These are phyloP conservation scores for Yamadazyma takamatsuzukensis DNA, from an alignment of 805 yeast species.

Conservation along the genomic window DNA sequence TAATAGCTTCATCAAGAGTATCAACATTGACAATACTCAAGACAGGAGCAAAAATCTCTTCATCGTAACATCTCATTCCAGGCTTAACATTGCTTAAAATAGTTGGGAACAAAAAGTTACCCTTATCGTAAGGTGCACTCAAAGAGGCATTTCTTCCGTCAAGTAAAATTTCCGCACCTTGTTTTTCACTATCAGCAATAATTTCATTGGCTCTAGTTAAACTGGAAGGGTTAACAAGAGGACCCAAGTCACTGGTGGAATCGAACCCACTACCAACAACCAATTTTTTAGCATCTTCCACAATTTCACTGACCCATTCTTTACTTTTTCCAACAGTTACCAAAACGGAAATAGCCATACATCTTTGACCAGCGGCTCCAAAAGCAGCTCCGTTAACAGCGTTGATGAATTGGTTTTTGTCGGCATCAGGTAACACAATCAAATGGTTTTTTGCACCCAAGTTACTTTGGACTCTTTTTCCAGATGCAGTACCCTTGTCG, in stretches of 20 bases:
- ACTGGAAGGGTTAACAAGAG: conserved; percentile 62
- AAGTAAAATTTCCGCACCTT: conserved; percentile 59
- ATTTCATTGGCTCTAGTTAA: conserved; percentile 52
- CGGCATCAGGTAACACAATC: conserved; percentile 69
- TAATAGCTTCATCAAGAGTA: conserved; percentile 66
- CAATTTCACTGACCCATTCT: conserved; percentile 61
- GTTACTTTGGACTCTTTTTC: conserved; percentile 75
- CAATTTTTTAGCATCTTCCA: conserved; percentile 53
- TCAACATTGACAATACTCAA: conserved; percentile 59
- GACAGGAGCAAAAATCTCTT: conserved; percentile 77
- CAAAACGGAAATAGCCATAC: conserved; percentile 73
- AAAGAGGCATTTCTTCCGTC: conserved; percentile 55
- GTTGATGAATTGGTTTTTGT: conserved; percentile 57
- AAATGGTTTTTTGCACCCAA: conserved; percentile 80
- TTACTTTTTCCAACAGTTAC: conserved; percentile 67
- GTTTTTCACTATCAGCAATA: conserved; percentile 51
- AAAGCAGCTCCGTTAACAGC: conserved; percentile 73
- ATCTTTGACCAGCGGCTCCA: conserved; percentile 84
- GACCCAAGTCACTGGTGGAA: conserved; percentile 62
- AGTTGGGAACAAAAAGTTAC: conserved; percentile 74
- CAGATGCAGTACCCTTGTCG: conserved; percentile 59
- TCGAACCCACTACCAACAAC: conserved; percentile 67
- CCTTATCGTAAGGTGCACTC: conserved; percentile 37
- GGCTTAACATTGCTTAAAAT: conserved; percentile 58
- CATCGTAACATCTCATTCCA: conserved; percentile 69